Base-by-base conservation (phyloP, 2,329 filamentous ascomycete genomes). In the Cladophialophora chaetospira region DNA sequence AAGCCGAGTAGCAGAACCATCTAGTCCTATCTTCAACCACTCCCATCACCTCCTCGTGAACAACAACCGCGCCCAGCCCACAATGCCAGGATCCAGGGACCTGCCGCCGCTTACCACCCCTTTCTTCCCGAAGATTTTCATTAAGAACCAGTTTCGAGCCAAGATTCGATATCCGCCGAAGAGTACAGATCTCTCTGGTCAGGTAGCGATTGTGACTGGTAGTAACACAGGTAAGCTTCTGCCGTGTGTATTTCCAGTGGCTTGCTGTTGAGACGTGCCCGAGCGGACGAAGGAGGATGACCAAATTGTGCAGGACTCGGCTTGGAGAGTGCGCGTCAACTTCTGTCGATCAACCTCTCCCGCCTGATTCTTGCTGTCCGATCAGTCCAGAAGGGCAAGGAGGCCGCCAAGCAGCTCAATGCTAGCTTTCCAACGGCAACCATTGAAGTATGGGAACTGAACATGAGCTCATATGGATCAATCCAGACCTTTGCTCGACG, bases 401-500 rank as follows among this genome's bases (percentile, higher is more conserved):
- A 61, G 0, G 79, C 77, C 3, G 74, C 71, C 1, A 48, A 62
- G 2, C 55, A 61, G 10, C 66, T 79, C 3, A 69, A 67, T 3
- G 56, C 57, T 2, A 67, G 72, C 10, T 74, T 76, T 19, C 71
- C 71, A 1, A 58, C 60, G 0, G 73, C 75, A 2, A 68, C 42
- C 0, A 71, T 82, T 10, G 70, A 79, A 9, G 78, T 83, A 8
- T 82, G 77, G 78, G 8, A 66, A 2, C 62, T 83, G n/a, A 78
- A 83, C 43, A 76, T 82, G 73, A 51, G 55, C 3, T 75, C 71
- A 0, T 79, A 81, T 47, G 66, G 71, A 1, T 80, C 77, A 1
- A 67, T 82, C 1, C 68, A 70, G 26, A 64, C 60, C 0, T 82
- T 83, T 54, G 72, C 69, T 0, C 50, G 50, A 0, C 70, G 71